Evolutionary conservation across 805 yeast species (phyloP), one percentile per base, ranked within the genome.

Genomic region (Alloascoidea africana): DNA sequence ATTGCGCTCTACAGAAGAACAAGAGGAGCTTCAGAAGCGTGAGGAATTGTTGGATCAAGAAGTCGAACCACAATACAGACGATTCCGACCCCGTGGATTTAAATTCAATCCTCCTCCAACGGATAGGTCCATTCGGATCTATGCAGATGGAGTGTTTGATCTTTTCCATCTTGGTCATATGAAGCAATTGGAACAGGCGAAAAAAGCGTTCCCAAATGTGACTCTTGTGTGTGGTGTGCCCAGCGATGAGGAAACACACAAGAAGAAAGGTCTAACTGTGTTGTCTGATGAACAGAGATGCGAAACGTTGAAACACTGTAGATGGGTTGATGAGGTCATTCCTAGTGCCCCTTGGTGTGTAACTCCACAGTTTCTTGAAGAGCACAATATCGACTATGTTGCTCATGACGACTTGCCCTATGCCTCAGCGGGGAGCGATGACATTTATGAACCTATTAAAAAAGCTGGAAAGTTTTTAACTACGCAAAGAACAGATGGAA

Each of bases 71-170:
- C 74, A 81, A 43, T 71, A 70, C 50, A 65, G 87, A 41, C 80
- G 74, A 58, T 84, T 65, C 60, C 69, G 95, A 48, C 96, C 95
- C 16, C 58, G 59, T 19, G 96, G 96, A 2, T 85, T 59, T 60
- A 64, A 63, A 46, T 71, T 91, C 56, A 85, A 84, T 47, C 47
- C 76, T 17, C 98, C 98, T 2, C 93, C 96, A 2, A 62, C 54
- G 3, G 91, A 80, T 51, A 68, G 96, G 41, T 87, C 95, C 1
- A 74, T 91, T 18, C 69, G 98, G 42, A 73, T 91, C n/a, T 91
- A 91, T 55, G 98, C 98, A 4, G 98, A 91, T 59, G 98, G 98
- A 38, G 96, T 91, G 14, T 91, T 91, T 63, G 98, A 91, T 59
- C 62, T 91, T 44, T 91, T 91, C 62, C 98, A 91, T 58, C 56